phyloP scores from a whole-genome alignment of 768 basidiomycete species.

The Dentipellis sp. region DNA sequence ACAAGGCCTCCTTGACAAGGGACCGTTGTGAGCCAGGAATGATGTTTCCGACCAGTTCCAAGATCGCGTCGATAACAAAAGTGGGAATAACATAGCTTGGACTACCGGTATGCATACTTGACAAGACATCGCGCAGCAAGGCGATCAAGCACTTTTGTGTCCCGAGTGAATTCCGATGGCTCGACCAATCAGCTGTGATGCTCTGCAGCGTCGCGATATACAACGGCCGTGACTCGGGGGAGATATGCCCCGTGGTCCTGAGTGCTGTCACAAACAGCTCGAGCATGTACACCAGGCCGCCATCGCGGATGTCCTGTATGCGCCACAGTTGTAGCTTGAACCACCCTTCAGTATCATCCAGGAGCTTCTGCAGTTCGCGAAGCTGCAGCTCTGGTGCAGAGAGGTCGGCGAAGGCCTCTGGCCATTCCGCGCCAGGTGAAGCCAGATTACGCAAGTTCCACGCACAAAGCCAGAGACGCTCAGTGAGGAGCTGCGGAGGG shows the following conservation, averaged over 20 bases:
- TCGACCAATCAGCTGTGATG: slow-evolving; percentile 5
- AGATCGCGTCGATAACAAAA: neutral
- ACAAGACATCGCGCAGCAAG: slow-evolving; percentile 19
- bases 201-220: slow-evolving; percentile 3
- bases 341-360: neutral
- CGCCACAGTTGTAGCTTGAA: slow-evolving; percentile 1
- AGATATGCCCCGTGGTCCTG: neutral
- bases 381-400: slow-evolving; percentile 2
- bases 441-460: slow-evolving; percentile 3
- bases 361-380: neutral
- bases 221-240: neutral
- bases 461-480: slow-evolving; percentile 5
- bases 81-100: neutral
- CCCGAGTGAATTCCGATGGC: neutral
- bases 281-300: slow-evolving; percentile 5
- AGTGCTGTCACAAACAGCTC: slow-evolving; percentile 6
- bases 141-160: slow-evolving; percentile 15
- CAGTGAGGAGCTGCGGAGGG: slow-evolving; percentile 2
- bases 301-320: neutral
- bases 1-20: neutral
- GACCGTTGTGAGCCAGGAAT: neutral
- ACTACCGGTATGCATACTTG: neutral
- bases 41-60: neutral
- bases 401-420: slow-evolving; percentile 2
- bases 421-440: neutral